These are phyloP conservation scores for Eucalyptus pauciflora DNA, from an alignment of 345 rosid genomes.

Conservation along the genomic window DNA sequence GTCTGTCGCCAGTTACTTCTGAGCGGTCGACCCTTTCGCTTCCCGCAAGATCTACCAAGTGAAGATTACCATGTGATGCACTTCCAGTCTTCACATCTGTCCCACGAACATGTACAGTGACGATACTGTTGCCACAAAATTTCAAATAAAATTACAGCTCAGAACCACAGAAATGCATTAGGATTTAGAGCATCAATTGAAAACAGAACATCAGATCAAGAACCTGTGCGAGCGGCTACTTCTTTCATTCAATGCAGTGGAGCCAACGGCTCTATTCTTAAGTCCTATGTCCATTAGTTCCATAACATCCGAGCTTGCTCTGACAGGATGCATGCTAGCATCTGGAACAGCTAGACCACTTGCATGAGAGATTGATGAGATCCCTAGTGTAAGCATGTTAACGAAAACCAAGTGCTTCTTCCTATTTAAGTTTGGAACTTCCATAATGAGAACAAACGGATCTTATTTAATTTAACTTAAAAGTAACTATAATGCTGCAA, in stretches of 20 bases:
- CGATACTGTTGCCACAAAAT: constrained; percentile 39
- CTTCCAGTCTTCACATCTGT: constrained; percentile 50
- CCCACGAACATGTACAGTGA: constrained; percentile 79
- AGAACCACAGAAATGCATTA: background rate
- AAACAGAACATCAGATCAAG: background rate
- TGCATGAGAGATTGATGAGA: constrained; percentile 31
- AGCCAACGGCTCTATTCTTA: constrained; percentile 57
- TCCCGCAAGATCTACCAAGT: constrained; percentile 95
- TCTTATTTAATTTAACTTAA: background rate
- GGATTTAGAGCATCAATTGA: background rate
- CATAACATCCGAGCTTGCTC: constrained; percentile 62
- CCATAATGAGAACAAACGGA: background rate
- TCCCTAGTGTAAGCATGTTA: constrained; percentile 76
- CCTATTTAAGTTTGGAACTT: background rate
- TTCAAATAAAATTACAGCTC: background rate
- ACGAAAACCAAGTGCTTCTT: constrained; percentile 19
- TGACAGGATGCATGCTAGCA: constrained; percentile 71
- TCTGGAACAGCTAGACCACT: constrained; percentile 90
- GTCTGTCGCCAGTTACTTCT: constrained; percentile 82
- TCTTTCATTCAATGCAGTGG: constrained; percentile 87
- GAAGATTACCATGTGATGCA: constrained; percentile 60
- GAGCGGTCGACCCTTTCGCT: constrained; percentile 96
- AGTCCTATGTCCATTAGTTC: constrained; percentile 68
- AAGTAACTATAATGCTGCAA: background rate
- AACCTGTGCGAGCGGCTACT: constrained; percentile 98